phyloP scores from a whole-genome alignment of 352 stramenopile species.

The Globisporangium perplexum region DNA sequence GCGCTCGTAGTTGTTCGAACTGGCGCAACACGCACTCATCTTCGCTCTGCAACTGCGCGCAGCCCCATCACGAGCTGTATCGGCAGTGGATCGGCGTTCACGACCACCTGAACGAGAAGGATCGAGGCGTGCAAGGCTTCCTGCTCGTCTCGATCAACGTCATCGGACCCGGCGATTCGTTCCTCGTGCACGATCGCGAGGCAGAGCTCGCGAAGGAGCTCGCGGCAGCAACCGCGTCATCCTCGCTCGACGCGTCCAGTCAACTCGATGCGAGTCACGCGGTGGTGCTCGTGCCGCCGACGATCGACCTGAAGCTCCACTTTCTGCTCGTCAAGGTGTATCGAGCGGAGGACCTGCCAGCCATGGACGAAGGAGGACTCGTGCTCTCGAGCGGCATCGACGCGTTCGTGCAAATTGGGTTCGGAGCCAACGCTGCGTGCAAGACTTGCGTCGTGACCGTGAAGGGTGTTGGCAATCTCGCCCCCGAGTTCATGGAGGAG shows the following conservation, averaged over 20 bases:
- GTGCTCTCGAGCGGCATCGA: conserved; percentile 70
- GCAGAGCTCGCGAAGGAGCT: conserved; percentile 60
- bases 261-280: conserved; percentile 19
- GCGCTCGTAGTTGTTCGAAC: background rate
- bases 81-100: conserved; percentile 89
- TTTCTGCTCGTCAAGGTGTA: conserved; percentile 80
- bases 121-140: conserved; percentile 82
- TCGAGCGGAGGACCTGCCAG: conserved; percentile 73
- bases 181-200: conserved; percentile 64
- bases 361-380: conserved; percentile 60
- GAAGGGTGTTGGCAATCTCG: conserved; percentile 41
- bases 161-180: conserved; percentile 60
- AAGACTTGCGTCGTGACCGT: conserved; percentile 53
- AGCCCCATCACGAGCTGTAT: conserved; percentile 85
- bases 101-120: conserved; percentile 79
- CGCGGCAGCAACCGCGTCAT: conserved; percentile 2
- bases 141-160: conserved; percentile 61
- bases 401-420: conserved; percentile 70
- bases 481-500: conserved; percentile 69
- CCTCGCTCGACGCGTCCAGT: conserved; percentile 1
- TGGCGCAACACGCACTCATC: background rate
- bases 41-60: background rate
- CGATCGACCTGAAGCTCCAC: conserved; percentile 68
- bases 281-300: conserved; percentile 66
- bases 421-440: conserved; percentile 41